Evolutionary conservation across 371 early-diverging fungal genomes (phyloP).

Genomic region (Zancudomyces culisetae): DNA sequence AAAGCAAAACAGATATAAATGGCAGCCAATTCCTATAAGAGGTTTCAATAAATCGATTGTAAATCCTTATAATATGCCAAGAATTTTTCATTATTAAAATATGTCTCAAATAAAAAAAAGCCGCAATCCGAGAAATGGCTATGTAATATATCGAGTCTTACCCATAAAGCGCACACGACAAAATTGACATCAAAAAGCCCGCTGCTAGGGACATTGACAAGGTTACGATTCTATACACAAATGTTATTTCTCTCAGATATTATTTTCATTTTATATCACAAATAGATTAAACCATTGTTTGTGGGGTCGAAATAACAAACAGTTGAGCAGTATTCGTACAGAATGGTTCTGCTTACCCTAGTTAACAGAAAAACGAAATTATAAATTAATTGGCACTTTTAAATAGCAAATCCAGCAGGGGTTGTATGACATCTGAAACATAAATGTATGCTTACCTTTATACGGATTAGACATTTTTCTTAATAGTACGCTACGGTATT

Average conservation of each 20-base stretch:
- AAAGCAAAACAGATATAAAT: slow-evolving; percentile 68
- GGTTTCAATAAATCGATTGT: not conserved
- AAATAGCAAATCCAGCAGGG: not conserved
- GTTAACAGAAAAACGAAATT: too few species aligned
- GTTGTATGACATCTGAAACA: too few species aligned
- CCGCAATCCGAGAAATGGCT: too few species aligned
- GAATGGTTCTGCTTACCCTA: too few species aligned
- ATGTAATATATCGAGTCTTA: too few species aligned
- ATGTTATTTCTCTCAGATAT: not conserved
- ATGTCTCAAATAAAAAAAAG: too few species aligned
- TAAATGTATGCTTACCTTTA: too few species aligned
- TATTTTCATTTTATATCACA: not conserved
- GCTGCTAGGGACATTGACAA: slow-evolving; percentile 69
- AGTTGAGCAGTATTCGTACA: too few species aligned
- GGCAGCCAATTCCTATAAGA: slow-evolving; percentile 71
- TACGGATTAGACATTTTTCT: too few species aligned
- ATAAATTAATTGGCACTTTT: not conserved
- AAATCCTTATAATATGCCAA: not conserved
- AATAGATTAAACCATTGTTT: not conserved
- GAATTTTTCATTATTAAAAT: too few species aligned
- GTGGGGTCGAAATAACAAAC: too few species aligned
- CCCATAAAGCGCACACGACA: slow-evolving; percentile 76
- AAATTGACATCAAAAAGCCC: slow-evolving; percentile 75
- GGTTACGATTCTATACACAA: slow-evolving; percentile 41
- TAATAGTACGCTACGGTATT: too few species aligned